Percentiles rank a stretch among this genome's conserved stretches.
These are phyloP conservation scores for Thermomucor indicae-seudaticae DNA, from an alignment of 371 early-diverging fungal species.

Conservation along the genomic window DNA sequence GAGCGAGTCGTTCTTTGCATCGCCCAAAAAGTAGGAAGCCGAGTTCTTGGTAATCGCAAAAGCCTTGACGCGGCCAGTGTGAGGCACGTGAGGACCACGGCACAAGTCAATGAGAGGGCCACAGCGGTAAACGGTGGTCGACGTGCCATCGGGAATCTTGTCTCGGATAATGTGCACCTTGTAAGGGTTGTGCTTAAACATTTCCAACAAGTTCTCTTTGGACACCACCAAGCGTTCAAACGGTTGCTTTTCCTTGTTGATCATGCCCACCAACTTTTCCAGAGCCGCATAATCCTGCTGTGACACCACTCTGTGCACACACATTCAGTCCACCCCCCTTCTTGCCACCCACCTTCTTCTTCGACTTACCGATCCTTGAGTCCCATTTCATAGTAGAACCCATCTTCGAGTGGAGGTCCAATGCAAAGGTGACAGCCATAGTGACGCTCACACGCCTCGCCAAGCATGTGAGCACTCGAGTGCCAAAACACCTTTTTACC, in stretches of 20 bases:
- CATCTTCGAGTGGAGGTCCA: slow-evolving; percentile 98
- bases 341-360: background rate
- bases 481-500: slow-evolving; percentile 99
- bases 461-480: slow-evolving; percentile 99
- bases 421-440: slow-evolving; percentile 96
- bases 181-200: slow-evolving; percentile 98
- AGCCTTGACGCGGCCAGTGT: slow-evolving; percentile 94
- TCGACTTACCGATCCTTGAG: slow-evolving; percentile 59
- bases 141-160: slow-evolving; percentile 93
- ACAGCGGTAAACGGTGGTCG: slow-evolving; percentile 97
- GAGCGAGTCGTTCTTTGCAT: slow-evolving; percentile 94
- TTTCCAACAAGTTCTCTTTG: slow-evolving; percentile 93
- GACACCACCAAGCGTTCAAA: slow-evolving; percentile 89
- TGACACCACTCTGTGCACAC: slow-evolving; percentile 56
- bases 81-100: slow-evolving; percentile 97
- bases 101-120: slow-evolving; percentile 99
- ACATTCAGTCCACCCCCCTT: background rate
- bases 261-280: slow-evolving; percentile 26
- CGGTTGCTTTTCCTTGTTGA: slow-evolving; percentile 94
- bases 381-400: slow-evolving; percentile 99
- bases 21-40: slow-evolving; percentile 98
- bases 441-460: slow-evolving; percentile 97
- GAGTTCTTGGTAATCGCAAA: slow-evolving; percentile 96
- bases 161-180: slow-evolving; percentile 91
- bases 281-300: slow-evolving; percentile 37